phyloP scores from a whole-genome alignment of 805 yeast species.

The Candida quercuum region DNA sequence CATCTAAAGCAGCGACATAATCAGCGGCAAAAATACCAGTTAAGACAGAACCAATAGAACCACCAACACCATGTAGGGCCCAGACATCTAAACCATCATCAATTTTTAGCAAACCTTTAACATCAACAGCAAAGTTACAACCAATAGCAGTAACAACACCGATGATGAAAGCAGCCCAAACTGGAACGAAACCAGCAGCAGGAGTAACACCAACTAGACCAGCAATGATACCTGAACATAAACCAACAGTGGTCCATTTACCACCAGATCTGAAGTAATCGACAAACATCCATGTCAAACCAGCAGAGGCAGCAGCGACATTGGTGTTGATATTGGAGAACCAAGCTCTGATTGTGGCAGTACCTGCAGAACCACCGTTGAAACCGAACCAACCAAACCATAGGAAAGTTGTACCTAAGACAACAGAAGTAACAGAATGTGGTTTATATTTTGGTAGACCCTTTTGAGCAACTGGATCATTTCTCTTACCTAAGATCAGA shows the following conservation, averaged over 20 bases:
- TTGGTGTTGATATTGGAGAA: constrained; percentile 92
- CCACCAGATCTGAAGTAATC: constrained; percentile 79
- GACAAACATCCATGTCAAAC: constrained; percentile 88
- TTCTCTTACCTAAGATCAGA: constrained; percentile 85
- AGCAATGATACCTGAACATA: constrained; percentile 90
- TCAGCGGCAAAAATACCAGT: constrained; percentile 93
- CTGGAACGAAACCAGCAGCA: constrained; percentile 94
- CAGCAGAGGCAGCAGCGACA: constrained; percentile 90
- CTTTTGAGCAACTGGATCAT: constrained; percentile 64
- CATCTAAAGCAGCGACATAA: constrained; percentile 82
- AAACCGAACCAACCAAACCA: constrained; percentile 99
- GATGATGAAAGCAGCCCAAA: constrained; percentile 80
- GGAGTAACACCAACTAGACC: constrained; percentile 96
- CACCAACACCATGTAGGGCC: constrained; percentile 93
- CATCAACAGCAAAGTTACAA: constrained; percentile 82
- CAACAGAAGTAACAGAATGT: constrained; percentile 86
- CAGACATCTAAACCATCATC: constrained; percentile 96
- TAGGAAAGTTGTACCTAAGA: constrained; percentile 86
- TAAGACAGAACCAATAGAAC: constrained; percentile 72
- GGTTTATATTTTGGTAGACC: constrained; percentile 89
- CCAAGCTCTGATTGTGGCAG: constrained; percentile 88
- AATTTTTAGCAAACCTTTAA: constrained; percentile 64
- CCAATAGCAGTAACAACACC: constrained; percentile 73
- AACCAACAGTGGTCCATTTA: constrained; percentile 90
- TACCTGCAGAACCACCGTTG: constrained; percentile 98